phyloP scores from a whole-genome alignment of 1,284 basidiomycete genomes.

The Malassezia brasiliensis region DNA sequence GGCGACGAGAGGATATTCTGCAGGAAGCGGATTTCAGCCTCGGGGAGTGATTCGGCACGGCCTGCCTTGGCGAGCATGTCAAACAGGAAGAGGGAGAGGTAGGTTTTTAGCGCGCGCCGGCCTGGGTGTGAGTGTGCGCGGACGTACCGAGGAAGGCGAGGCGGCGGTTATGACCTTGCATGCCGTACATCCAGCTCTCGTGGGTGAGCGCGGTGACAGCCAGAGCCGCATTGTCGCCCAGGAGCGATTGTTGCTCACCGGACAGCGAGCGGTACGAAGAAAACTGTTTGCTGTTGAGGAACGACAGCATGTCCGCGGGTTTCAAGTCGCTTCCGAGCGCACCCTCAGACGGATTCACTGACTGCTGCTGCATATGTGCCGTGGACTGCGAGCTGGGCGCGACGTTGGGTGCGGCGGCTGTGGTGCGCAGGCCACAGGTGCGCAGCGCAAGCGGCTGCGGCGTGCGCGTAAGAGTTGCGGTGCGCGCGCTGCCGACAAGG shows the following conservation, averaged over 20 bases:
- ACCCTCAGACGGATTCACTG: too few species aligned
- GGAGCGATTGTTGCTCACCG: slow-evolving; percentile 8
- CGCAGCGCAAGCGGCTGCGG: too few species aligned
- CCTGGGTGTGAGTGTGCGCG: not conserved
- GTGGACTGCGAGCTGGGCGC: not conserved
- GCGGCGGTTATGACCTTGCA: slow-evolving; percentile 37
- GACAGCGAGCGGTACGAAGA: slow-evolving; percentile 13
- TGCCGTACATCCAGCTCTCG: slow-evolving; percentile 32
- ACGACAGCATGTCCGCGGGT: slow-evolving; percentile 20
- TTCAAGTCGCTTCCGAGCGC: not conserved
- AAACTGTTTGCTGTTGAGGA: slow-evolving; percentile 21
- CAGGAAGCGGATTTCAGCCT: slow-evolving; percentile 19
- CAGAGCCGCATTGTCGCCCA: slow-evolving; percentile 26
- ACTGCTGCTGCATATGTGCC: too few species aligned
- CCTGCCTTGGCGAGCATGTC: slow-evolving; percentile 15
- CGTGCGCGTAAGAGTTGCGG: too few species aligned
- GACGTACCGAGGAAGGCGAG: slow-evolving; percentile 33
- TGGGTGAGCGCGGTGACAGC: slow-evolving; percentile 36
- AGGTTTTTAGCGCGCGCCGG: slow-evolving; percentile 35
- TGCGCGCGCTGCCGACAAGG: not conserved
- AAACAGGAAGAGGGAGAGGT: slow-evolving; percentile 36
- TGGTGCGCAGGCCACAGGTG: not conserved
- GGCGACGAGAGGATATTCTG: slow-evolving; percentile 24
- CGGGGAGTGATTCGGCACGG: not conserved
- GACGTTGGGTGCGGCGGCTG: not conserved